Conservation (phyloP, 768 basidiomycete species). For the Tylopilus rubrobrunneus region DNA sequence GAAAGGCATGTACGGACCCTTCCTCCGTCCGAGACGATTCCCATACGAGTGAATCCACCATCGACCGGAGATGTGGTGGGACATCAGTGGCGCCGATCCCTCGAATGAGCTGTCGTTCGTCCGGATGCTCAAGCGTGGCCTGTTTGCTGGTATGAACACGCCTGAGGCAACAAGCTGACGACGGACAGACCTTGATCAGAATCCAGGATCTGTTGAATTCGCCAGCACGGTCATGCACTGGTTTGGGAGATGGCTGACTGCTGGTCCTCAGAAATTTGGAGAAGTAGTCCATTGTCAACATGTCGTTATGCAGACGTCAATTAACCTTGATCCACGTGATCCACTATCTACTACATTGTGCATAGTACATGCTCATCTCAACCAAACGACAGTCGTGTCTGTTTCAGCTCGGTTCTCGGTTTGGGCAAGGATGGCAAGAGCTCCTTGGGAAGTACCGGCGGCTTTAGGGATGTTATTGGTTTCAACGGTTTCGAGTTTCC, state of each 20-base stretch:
- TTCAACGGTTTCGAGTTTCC: slow-evolving; percentile 17
- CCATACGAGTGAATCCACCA: slow-evolving; percentile 83
- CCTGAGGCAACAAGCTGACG: not conserved
- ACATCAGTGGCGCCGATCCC: slow-evolving; percentile 83
- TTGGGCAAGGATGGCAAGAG: slow-evolving; percentile 11
- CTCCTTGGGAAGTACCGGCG: slow-evolving; percentile 28
- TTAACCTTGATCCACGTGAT: slow-evolving; percentile 13
- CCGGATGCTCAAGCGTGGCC: slow-evolving; percentile 82
- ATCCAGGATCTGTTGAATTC: slow-evolving; percentile 80
- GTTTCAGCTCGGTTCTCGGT: slow-evolving; percentile 13
- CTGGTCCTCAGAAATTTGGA: slow-evolving; percentile 63
- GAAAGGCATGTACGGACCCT: slow-evolving; percentile 54
- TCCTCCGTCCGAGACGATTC: slow-evolving; percentile 84
- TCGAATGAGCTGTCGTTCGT: slow-evolving; percentile 80
- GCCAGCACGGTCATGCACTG: slow-evolving; percentile 57
- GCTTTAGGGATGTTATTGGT: slow-evolving; percentile 29
- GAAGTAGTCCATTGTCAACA: slow-evolving; percentile 71
- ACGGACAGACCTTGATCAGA: slow-evolving; percentile 55
- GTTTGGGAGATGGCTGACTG: slow-evolving; percentile 44
- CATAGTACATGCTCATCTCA: not conserved
- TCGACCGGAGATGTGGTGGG: slow-evolving; percentile 65
- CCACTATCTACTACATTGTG: not conserved
- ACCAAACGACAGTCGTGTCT: slow-evolving; percentile 18
- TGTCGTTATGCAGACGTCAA: not conserved
- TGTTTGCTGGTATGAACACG: slow-evolving; percentile 30